A percentile compares a stretch with the other conserved stretches of the same genome.
phyloP scores from a whole-genome alignment of 2,329 filamentous ascomycete species.

The Monilinia fructicola region DNA sequence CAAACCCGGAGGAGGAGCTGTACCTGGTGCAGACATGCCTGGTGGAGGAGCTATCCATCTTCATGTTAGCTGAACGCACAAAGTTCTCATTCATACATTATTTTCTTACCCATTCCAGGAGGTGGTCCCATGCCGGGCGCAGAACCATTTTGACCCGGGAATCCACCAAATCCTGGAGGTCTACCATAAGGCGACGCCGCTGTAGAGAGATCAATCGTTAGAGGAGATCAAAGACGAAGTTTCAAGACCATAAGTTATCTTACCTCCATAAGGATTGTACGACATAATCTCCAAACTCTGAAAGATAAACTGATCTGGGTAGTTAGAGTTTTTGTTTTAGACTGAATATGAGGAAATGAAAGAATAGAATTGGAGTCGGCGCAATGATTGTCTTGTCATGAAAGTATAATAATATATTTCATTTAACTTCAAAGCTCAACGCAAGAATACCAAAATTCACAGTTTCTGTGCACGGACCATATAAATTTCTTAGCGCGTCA shows the following conservation, averaged over 20 bases:
- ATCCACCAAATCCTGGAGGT: constrained; percentile 71
- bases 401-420: background rate
- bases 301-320: background rate
- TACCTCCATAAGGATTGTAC: constrained; percentile 42
- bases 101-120: constrained; percentile 73
- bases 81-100: constrained; percentile 4
- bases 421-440: background rate
- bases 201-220: background rate
- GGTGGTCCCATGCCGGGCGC: constrained; percentile 72
- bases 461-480: constrained; percentile 19
- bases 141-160: constrained; percentile 56
- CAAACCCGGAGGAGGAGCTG: constrained; percentile 74
- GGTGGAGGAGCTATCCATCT: constrained; percentile 64
- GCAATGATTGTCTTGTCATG: constrained; percentile 1
- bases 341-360: background rate
- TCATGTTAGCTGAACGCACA: constrained; percentile 29
- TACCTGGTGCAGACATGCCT: constrained; percentile 80
- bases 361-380: constrained; percentile 5
- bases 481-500: constrained; percentile 21
- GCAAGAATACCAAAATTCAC: constrained; percentile 11
- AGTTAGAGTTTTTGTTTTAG: background rate
- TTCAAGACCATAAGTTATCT: constrained; percentile 8
- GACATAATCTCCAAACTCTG: constrained; percentile 33
- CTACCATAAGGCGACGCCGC: constrained; percentile 59
- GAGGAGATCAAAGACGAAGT: constrained; percentile 5